These are phyloP conservation scores for Cucurbita argyrosperma DNA, from an alignment of 306 rosid species.

Conservation along the genomic window DNA sequence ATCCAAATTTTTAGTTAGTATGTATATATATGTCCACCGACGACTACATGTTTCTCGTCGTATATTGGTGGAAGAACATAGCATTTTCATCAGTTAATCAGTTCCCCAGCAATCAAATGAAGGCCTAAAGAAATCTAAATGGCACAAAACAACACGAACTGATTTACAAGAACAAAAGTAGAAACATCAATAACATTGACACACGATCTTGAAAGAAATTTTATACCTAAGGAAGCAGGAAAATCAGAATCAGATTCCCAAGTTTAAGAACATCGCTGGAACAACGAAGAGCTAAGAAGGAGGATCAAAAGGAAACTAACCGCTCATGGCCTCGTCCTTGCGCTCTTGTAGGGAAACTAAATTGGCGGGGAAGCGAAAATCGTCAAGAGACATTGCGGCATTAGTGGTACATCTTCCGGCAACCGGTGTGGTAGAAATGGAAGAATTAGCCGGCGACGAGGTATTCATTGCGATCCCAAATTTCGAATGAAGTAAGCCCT, in stretches of 20 bases:
- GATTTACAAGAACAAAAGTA: background rate
- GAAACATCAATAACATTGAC: background rate
- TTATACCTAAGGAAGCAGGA: too few relatives aligned
- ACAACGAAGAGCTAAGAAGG: too few relatives aligned
- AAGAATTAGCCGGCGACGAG: slow-evolving; percentile 76
- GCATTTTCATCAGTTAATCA: background rate
- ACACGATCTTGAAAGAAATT: too few relatives aligned
- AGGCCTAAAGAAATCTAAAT: background rate
- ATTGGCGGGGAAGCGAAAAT: slow-evolving; percentile 41
- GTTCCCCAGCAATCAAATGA: background rate
- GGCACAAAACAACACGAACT: background rate
- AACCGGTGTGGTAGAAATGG: slow-evolving; percentile 54
- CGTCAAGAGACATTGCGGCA: slow-evolving; percentile 44
- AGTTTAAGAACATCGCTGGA: too few relatives aligned
- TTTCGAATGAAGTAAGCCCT: background rate
- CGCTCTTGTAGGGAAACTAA: slow-evolving; percentile 54
- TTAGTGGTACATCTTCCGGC: slow-evolving; percentile 38
- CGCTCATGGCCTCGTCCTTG: slow-evolving; percentile 68
- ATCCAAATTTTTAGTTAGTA: background rate
- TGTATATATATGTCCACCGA: background rate
- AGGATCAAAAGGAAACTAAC: slow-evolving; percentile 16
- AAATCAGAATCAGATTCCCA: too few relatives aligned
- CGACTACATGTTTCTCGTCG: too few relatives aligned
- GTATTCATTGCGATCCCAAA: slow-evolving; percentile 27
- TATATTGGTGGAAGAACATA: too few relatives aligned